These are phyloP conservation scores for Paradendryphiella salina DNA, from an alignment of 2,329 filamentous ascomycete genomes.

Conservation along the genomic window DNA sequence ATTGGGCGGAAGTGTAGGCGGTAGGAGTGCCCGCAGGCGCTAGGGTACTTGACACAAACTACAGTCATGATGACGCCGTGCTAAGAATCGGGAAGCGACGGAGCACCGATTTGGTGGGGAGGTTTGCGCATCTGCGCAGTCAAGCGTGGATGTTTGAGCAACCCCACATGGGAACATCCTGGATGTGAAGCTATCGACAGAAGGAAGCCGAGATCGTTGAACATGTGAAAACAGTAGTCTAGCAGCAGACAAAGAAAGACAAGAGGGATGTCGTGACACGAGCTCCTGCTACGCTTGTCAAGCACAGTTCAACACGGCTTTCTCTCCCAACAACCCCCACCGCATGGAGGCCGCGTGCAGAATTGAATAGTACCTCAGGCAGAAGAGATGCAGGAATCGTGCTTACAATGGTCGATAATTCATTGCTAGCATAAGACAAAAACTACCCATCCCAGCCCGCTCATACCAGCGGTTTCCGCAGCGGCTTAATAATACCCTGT, in stretches of 20 bases:
- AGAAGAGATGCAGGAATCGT: not conserved
- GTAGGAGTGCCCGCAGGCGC: too few species aligned
- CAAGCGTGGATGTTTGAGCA: not conserved
- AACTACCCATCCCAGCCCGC: not conserved
- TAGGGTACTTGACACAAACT: not conserved
- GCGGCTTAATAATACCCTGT: constrained; percentile 88
- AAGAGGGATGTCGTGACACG: too few species aligned
- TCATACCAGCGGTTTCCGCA: constrained; percentile 71
- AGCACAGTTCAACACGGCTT: too few species aligned
- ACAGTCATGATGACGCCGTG: not conserved
- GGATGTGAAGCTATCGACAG: too few species aligned
- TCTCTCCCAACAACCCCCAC: too few species aligned
- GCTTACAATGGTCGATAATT: not conserved
- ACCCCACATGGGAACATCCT: not conserved
- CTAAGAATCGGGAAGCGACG: constrained; percentile 9
- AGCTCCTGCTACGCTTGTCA: too few species aligned
- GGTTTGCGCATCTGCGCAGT: constrained; percentile 25
- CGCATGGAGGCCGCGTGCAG: too few species aligned
- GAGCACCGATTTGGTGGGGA: constrained; percentile 1
- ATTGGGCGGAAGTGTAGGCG: not conserved
- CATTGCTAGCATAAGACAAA: not conserved
- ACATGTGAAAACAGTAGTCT: too few species aligned
- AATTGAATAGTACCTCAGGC: too few species aligned
- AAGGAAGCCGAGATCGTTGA: too few species aligned
- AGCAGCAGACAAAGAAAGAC: too few species aligned